A percentile compares a stretch with the other conserved stretches of the same genome.
Conservation (phyloP, 2,329 filamentous ascomycete genomes). For the Trichoderma endophyticum region DNA sequence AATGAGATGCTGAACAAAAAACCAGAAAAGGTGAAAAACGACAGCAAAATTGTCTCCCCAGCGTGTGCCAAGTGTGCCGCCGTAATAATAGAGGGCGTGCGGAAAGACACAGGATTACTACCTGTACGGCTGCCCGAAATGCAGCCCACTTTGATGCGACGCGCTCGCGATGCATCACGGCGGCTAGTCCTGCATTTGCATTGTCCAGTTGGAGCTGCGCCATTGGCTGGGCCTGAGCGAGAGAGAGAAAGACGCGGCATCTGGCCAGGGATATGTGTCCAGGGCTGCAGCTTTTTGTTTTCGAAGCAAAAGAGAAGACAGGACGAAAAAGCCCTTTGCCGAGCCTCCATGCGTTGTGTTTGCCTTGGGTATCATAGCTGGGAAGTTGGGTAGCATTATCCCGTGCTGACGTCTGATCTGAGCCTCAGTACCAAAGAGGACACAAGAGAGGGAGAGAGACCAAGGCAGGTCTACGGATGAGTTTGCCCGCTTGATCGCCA, state of each 20-base stretch:
- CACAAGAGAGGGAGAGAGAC: neutral
- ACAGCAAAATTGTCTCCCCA: neutral
- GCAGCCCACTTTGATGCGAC: neutral
- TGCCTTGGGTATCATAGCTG: neutral
- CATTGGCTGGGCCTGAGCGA: neutral
- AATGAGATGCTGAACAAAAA: neutral
- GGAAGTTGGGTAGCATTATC: neutral
- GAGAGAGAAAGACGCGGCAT: neutral
- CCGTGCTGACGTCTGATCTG: neutral
- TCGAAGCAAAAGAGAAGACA: neutral
- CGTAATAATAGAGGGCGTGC: neutral
- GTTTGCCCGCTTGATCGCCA: no score
- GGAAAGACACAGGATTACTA: neutral
- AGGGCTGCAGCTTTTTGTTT: neutral
- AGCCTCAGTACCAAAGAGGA: neutral
- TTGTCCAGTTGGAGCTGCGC: slow-evolving; percentile 14
- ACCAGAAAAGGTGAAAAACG: neutral
- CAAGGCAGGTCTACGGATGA: neutral
- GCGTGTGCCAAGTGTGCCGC: neutral
- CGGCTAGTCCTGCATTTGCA: slow-evolving; percentile 10
- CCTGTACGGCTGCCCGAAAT: neutral
- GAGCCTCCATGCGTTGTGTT: neutral
- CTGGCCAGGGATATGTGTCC: neutral
- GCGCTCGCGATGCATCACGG: slow-evolving; percentile 10
- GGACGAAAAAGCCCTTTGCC: neutral